A percentile compares a stretch with the other conserved stretches of the same genome.
phyloP scores from a whole-genome alignment of 805 yeast genomes.

The Lachancea mirantina region DNA sequence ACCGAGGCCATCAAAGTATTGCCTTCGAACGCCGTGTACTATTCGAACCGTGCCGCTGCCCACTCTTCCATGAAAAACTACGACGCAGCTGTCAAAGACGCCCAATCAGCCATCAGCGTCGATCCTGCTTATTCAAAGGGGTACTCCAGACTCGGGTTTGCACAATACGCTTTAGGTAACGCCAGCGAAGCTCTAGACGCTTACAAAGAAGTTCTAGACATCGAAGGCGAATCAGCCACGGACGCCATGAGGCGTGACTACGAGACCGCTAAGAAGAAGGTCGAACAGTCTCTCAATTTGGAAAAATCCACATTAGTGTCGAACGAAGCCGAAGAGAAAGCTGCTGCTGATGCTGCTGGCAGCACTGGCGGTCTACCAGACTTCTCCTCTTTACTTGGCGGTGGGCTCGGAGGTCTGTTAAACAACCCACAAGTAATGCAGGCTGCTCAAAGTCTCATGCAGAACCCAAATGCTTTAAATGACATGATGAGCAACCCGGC shows the following conservation, averaged over 20 bases:
- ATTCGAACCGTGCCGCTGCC: constrained; percentile 96
- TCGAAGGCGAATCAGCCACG: constrained; percentile 77
- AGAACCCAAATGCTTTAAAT: constrained; percentile 68
- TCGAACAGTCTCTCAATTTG: constrained; percentile 60
- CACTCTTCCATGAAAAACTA: constrained; percentile 72
- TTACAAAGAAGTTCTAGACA: constrained; percentile 77
- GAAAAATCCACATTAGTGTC: constrained; percentile 27
- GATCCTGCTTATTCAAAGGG: constrained; percentile 86
- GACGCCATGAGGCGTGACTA: constrained; percentile 90
- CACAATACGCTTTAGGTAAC: constrained; percentile 91
- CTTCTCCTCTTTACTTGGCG: constrained; percentile 57
- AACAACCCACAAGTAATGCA: constrained; percentile 88
- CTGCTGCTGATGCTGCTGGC: constrained; percentile 24
- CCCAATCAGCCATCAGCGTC: constrained; percentile 67
- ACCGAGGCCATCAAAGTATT: constrained; percentile 68
- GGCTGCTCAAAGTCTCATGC: constrained; percentile 84
- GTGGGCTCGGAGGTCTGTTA: constrained; percentile 66
- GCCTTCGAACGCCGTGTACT: constrained; percentile 72
- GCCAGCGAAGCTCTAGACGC: constrained; percentile 86
- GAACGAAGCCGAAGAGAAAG: constrained; percentile 20
- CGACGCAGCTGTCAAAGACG: constrained; percentile 74
- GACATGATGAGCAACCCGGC: constrained; percentile 76
- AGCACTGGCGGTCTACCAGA: constrained; percentile 63
- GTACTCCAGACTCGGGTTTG: constrained; percentile 90
- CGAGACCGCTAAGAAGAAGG: constrained; percentile 86